Percentiles rank a stretch among this genome's conserved stretches.
phyloP scores from a whole-genome alignment of 164 flowering plant species.

The Tinospora cordifolia region DNA sequence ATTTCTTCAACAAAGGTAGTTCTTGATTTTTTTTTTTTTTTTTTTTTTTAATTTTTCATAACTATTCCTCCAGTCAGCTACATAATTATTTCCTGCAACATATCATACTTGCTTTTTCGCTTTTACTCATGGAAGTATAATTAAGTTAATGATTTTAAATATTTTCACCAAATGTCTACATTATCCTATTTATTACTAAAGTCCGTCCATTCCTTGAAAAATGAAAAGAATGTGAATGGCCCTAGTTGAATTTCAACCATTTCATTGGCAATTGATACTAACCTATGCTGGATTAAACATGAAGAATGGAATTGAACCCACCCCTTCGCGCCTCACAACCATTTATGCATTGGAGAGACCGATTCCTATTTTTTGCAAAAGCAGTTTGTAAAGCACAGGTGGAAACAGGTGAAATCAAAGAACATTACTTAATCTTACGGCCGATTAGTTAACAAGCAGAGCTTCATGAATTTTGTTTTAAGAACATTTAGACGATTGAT shows the following conservation, averaged over 20 bases:
- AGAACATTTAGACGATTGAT: background rate
- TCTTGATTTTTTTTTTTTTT: background rate
- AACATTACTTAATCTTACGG: too few species aligned
- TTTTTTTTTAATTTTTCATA: background rate
- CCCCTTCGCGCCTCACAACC: too few species aligned
- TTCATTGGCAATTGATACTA: too few species aligned
- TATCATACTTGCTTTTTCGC: background rate
- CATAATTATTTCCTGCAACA: background rate
- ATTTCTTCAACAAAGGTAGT: constrained; percentile 92
- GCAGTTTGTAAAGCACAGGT: too few species aligned
- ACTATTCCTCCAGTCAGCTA: background rate
- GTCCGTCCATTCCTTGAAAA: background rate
- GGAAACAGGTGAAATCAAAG: too few species aligned
- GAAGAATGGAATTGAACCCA: too few species aligned
- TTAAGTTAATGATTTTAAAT: background rate
- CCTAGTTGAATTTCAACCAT: too few species aligned
- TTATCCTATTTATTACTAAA: background rate
- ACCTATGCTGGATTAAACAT: background rate
- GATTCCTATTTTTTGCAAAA: too few species aligned
- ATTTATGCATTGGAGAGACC: too few species aligned
- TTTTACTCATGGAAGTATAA: background rate
- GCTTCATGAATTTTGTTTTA: too few species aligned
- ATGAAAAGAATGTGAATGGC: background rate
- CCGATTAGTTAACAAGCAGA: too few species aligned
- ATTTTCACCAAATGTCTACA: background rate